Base-by-base conservation (phyloP, 768 basidiomycete species). In the Podaxis sp. region DNA sequence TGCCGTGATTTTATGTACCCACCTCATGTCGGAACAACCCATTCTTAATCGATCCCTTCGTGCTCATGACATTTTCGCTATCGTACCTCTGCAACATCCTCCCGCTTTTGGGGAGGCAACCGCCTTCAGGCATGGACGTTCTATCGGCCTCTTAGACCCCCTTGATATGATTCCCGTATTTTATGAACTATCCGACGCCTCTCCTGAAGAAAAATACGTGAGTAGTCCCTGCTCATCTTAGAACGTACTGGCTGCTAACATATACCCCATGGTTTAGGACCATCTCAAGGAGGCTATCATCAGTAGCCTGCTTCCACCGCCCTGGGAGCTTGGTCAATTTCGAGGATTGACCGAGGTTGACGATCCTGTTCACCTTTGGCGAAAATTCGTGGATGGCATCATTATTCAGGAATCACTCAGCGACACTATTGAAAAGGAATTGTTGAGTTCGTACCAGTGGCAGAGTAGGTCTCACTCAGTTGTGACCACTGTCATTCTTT, bases 81-180 rank as follows among this genome's bases (percentile, higher is more conserved):
- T 84, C 36, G 72, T 83, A 16, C 80, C 81, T 4, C 69, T 85
- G 25, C 79, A 74, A 27, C 72, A 77, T 62, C 52, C 76, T 18
- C 84, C 84, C 2, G 73, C 81, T 1, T 73, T 82, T 56, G 72
- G 72, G 14, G 72, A 68, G 16, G 50, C 65, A 11, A 48, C 60
- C 23, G 25, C 51, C 1, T 70, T 70, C 47, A 73, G 71, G 55
- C 73, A 79, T 62, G 81, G 79, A 18, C 67, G 68, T 11, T 66
- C 69, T 10, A 75, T 84, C 37, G 80, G 77, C 32, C 75, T 84
- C 18, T 69, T 83, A 9, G 83, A 85, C 65, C 84, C 84, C 4
- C 70, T 84, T n/a, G 84, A 85, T 65, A 84, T 85, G 82, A 57
- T 77, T 16, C 79, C 81, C 1, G 72, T 71, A 35, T 66, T 79